Evolutionary conservation across 2,329 filamentous ascomycete genomes (phyloP).

Genomic region (Colletotrichum lini): DNA sequence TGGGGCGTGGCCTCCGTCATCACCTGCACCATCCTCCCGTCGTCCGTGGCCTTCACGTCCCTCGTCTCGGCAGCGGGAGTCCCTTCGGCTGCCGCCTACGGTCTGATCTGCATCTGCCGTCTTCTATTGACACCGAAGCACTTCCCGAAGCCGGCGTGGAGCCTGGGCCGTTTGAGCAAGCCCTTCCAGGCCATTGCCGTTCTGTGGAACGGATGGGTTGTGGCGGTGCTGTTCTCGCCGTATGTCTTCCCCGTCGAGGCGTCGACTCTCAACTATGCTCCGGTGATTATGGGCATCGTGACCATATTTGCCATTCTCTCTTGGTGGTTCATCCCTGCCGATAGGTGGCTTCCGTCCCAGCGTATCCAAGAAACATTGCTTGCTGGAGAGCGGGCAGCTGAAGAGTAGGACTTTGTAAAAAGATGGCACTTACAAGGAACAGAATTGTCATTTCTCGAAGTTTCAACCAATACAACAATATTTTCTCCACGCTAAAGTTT

Average conservation of each 20-base stretch:
- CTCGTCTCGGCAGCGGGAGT: conserved; percentile 68
- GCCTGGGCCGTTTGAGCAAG: conserved; percentile 59
- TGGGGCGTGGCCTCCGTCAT: conserved; percentile 67
- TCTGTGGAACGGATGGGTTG: conserved; percentile 66
- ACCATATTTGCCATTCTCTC: conserved; percentile 64
- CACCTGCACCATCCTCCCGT: conserved; percentile 72
- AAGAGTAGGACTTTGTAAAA: neutral
- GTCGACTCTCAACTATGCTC: conserved; percentile 63
- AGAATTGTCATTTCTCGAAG: too few species aligned
- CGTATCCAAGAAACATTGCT: conserved; percentile 57
- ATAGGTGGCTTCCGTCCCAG: conserved; percentile 60
- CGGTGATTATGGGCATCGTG: conserved; percentile 65
- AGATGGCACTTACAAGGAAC: neutral
- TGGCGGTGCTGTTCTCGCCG: conserved; percentile 62
- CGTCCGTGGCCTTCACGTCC: conserved; percentile 66
- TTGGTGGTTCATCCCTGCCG: conserved; percentile 63
- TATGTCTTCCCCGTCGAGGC: conserved; percentile 61
- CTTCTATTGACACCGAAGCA: conserved; percentile 62
- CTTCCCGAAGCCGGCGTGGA: conserved; percentile 64
- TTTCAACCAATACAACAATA: too few species aligned
- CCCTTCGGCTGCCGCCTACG: conserved; percentile 66
- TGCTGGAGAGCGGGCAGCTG: conserved; percentile 40
- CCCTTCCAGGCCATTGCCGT: conserved; percentile 63
- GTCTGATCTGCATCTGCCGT: conserved; percentile 64
- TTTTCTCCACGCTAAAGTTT: too few species aligned